A percentile compares a stretch with the other conserved stretches of the same genome.
Conservation (phyloP, 2,329 filamentous ascomycete species). For the Hansfordia pulvinata region DNA sequence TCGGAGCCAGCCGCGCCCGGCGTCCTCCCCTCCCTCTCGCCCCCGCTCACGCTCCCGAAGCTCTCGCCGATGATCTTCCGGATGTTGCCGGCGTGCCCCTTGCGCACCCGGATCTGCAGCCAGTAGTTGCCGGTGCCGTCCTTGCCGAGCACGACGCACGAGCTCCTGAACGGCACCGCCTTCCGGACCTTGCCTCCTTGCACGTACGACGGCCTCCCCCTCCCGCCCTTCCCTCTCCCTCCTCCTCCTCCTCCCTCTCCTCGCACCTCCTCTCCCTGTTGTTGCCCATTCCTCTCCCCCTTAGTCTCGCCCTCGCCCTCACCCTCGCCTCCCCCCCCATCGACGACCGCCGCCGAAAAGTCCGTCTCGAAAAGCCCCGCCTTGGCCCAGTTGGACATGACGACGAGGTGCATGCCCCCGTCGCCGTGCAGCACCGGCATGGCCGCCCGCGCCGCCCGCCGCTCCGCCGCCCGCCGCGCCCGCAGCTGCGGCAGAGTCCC, state of each 20-base stretch:
- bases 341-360: constrained; percentile 17
- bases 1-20: no score
- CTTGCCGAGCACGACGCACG: constrained; percentile 11
- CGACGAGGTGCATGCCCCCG: constrained; percentile 10
- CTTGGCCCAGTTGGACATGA: constrained; percentile 20
- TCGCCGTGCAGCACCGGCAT: constrained; percentile 9
- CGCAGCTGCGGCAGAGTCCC: no score
- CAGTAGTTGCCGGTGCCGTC: constrained; percentile 12
- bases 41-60: no score
- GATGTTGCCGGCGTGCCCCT: constrained; percentile 13
- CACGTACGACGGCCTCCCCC: constrained; percentile 8
- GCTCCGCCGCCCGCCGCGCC: no score
- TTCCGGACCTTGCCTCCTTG: constrained; percentile 6
- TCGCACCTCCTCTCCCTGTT: no score
- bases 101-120: constrained; percentile 8
- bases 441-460: no score
- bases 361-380: constrained; percentile 20
- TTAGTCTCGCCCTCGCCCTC: constrained; percentile 3
- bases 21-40: no score
- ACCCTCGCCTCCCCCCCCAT: neutral
- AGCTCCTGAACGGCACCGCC: constrained; percentile 6
- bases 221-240: no score
- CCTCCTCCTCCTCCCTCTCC: no score
- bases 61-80: no score
- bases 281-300: no score